Evolutionary conservation across 2,329 filamentous ascomycete species (phyloP).

Genomic region (Ascosphaera apis): DNA sequence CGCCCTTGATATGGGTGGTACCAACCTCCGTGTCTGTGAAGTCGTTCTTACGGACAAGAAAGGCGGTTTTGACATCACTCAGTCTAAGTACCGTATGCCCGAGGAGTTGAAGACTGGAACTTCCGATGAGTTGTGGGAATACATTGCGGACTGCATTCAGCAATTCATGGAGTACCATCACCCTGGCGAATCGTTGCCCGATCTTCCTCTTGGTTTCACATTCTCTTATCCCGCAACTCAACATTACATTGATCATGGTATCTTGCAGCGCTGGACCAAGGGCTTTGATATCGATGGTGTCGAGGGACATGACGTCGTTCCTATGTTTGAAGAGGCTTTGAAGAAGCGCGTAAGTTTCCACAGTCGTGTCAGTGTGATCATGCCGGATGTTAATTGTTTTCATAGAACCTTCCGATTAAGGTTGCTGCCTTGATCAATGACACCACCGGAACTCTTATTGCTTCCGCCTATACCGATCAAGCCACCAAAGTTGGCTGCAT

Average conservation of each 20-base stretch:
- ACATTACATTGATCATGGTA: constrained; percentile 76
- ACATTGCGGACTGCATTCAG: constrained; percentile 76
- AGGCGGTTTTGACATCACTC: constrained; percentile 81
- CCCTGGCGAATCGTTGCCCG: constrained; percentile 34
- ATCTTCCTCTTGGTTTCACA: constrained; percentile 68
- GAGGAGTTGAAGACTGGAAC: constrained; percentile 73
- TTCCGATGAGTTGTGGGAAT: constrained; percentile 76
- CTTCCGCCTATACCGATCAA: constrained; percentile 85
- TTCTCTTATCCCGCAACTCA: constrained; percentile 92
- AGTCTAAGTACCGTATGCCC: constrained; percentile 89
- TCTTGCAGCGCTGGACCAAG: constrained; percentile 92
- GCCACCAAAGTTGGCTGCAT: constrained; percentile 92
- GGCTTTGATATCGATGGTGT: constrained; percentile 87
- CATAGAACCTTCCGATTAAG: constrained; percentile 68
- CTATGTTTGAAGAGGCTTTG: constrained; percentile 62
- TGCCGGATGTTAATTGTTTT: constrained; percentile 6
- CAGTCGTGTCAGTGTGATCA: too few species aligned
- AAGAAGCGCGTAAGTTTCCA: constrained; percentile 35
- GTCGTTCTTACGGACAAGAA: constrained; percentile 70
- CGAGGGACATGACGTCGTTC: constrained; percentile 74
- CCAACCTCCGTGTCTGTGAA: constrained; percentile 62
- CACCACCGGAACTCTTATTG: constrained; percentile 89
- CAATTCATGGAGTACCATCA: constrained; percentile 80
- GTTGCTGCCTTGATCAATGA: constrained; percentile 89
- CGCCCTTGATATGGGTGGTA: constrained; percentile 87